Evolutionary conservation across 2,329 filamentous ascomycete species (phyloP).

Genomic region (Aureobasidium zeae): DNA sequence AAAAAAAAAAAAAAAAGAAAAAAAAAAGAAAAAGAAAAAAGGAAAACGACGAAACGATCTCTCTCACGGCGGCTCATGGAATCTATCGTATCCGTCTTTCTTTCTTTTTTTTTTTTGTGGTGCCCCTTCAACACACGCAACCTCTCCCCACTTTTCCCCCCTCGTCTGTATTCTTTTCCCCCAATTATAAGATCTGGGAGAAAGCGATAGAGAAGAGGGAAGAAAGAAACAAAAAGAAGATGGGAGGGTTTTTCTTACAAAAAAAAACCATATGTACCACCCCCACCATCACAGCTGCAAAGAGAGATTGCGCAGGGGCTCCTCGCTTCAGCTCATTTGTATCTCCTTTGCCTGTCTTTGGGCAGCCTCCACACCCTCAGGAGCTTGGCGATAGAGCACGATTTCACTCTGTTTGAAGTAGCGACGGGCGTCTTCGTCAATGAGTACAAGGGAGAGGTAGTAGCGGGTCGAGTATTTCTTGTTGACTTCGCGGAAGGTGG

Average conservation of each 20-base stretch:
- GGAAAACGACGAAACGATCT: too few relatives aligned
- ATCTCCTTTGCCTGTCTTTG: constrained; percentile 39
- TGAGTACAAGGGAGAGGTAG: constrained; percentile 77
- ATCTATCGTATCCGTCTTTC: too few relatives aligned
- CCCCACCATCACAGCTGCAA: constrained; percentile 9
- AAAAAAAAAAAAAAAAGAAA: too few relatives aligned
- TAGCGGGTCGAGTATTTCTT: constrained; percentile 99
- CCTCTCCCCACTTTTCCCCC: background rate
- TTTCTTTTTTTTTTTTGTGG: background rate
- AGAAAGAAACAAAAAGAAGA: background rate
- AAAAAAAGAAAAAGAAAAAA: too few relatives aligned
- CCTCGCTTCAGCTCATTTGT: constrained; percentile 26
- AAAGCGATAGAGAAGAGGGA: too few relatives aligned
- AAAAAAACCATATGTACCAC: background rate
- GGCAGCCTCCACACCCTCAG: constrained; percentile 41
- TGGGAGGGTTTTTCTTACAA: background rate
- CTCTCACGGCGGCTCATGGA: too few relatives aligned
- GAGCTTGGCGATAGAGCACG: constrained; percentile 77
- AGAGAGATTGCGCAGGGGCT: constrained; percentile 11
- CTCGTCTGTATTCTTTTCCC: background rate
- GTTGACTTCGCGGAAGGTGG: constrained; percentile 98
- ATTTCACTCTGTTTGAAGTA: constrained; percentile 99
- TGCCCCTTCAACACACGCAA: background rate
- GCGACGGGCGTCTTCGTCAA: constrained; percentile 67
- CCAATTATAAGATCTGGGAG: too few relatives aligned